A percentile compares a stretch with the other conserved stretches of the same genome.
Evolutionary conservation across 345 rosid species (phyloP).

Genomic region (Leavenworthia alabamica): DNA sequence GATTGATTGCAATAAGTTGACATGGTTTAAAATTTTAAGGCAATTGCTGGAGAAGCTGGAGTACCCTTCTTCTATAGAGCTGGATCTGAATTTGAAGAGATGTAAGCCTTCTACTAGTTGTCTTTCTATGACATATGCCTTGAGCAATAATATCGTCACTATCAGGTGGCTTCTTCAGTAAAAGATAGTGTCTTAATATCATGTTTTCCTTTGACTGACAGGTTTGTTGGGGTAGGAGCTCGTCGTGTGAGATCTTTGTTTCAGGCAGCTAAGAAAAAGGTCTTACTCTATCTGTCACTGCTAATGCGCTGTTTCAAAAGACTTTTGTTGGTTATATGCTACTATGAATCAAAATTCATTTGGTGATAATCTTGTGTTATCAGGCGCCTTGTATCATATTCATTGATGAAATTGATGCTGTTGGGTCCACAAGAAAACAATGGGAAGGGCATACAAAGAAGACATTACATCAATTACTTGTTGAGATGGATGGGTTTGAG

Average conservation of each 20-base stretch:
- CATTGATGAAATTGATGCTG: constrained; percentile 97
- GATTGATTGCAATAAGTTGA: constrained; percentile 1
- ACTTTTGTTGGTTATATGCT: neutral
- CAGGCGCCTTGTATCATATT: constrained; percentile 98
- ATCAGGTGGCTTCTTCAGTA: neutral
- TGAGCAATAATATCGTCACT: constrained; percentile 2
- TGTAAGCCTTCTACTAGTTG: constrained; percentile 45
- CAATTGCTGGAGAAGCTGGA: constrained; percentile 99
- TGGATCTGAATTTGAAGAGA: constrained; percentile 99
- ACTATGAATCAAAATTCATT: neutral
- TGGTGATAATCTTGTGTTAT: constrained; percentile 15
- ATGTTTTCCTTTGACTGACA: constrained; percentile 30
- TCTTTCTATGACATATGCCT: neutral
- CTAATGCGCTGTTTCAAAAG: neutral
- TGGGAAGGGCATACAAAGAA: constrained; percentile 99
- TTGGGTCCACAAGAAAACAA: constrained; percentile 94
- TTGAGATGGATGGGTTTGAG: constrained; percentile 99
- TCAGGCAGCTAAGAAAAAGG: constrained; percentile 97
- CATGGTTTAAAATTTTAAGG: constrained; percentile 42
- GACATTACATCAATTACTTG: constrained; percentile 96
- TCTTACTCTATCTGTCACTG: constrained; percentile 18
- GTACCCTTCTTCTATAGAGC: constrained; percentile 98
- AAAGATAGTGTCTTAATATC: neutral
- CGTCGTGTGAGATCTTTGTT: constrained; percentile 93
- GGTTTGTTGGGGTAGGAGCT: constrained; percentile 99